Evolutionary conservation across 202 grass and related monocot genomes (phyloP).

Genomic region (Elaeis oleifera): DNA sequence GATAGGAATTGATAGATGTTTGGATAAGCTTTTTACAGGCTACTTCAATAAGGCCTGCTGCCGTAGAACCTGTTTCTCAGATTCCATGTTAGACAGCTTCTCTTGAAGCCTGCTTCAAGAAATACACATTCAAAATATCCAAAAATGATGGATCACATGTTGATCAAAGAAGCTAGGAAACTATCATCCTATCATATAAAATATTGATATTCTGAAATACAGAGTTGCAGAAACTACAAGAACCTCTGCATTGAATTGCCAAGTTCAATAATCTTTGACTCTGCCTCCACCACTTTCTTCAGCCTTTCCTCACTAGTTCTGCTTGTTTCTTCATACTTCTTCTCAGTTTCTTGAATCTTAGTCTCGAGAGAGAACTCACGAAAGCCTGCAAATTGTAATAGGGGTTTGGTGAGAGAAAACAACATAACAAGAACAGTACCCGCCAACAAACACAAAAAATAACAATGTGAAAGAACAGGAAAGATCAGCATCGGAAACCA

Average conservation of each 20-base stretch:
- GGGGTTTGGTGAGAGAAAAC: not conserved
- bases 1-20: conserved; percentile 45
- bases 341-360: conserved; percentile 69
- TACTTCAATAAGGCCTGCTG: conserved; percentile 56
- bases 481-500: too few relatives aligned
- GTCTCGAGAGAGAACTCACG: conserved; percentile 64
- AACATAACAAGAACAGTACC: not conserved
- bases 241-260: conserved; percentile 78
- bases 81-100: conserved; percentile 64
- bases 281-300: conserved; percentile 59
- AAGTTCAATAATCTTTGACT: conserved; percentile 59
- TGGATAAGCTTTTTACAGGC: conserved; percentile 37
- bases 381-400: conserved; percentile 37
- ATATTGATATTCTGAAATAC: not conserved
- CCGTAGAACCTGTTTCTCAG: conserved; percentile 64
- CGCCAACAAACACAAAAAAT: too few relatives aligned
- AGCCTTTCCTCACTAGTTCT: conserved; percentile 40
- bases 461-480: too few relatives aligned
- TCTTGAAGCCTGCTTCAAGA: conserved; percentile 60
- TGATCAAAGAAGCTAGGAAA: too few relatives aligned
- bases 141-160: too few relatives aligned
- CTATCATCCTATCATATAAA: not conserved
- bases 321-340: conserved; percentile 69
- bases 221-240: conserved; percentile 18
- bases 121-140: conserved; percentile 3